Conservation (phyloP, 75 land plant genomes). For the Pinus tabuliformis region DNA sequence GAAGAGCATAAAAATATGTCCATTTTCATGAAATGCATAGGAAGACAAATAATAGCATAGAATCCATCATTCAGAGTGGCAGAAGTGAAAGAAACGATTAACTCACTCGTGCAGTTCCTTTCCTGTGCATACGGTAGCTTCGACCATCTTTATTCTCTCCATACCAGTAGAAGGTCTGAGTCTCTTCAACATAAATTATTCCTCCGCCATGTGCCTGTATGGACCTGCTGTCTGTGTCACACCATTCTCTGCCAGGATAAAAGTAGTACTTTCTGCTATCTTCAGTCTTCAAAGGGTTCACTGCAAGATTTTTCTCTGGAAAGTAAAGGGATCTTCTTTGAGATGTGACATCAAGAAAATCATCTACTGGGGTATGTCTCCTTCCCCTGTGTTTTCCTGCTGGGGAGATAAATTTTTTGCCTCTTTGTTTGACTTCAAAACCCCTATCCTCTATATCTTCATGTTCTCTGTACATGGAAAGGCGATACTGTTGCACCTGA, state of each 20-base stretch:
- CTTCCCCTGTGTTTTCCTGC: conserved; percentile 45
- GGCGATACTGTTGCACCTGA: conserved; percentile 21
- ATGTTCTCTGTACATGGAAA: conserved; percentile 36
- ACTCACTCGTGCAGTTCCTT: conserved; percentile 81
- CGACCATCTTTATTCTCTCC: conserved; percentile 97
- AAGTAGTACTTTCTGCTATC: conserved; percentile 49
- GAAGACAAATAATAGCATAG: background rate
- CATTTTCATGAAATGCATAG: background rate
- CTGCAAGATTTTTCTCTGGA: conserved; percentile 56
- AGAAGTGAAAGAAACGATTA: background rate
- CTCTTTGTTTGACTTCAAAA: conserved; percentile 49
- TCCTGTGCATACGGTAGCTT: conserved; percentile 73
- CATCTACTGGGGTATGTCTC: conserved; percentile 50
- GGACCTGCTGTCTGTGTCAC: conserved; percentile 84
- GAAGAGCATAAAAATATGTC: background rate
- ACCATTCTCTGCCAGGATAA: conserved; percentile 83
- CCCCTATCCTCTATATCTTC: conserved; percentile 63
- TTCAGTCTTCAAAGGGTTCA: conserved; percentile 50
- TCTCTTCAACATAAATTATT: conserved; percentile 65
- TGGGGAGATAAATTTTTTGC: conserved; percentile 39
- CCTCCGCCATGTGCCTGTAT: conserved; percentile 99
- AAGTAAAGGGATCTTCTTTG: conserved; percentile 56
- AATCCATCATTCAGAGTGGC: background rate
- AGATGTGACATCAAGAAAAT: conserved; percentile 69
- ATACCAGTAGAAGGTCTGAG: conserved; percentile 89